Conservation (phyloP, 352 stramenopile species). For the Phytophthora pistaciae region DNA sequence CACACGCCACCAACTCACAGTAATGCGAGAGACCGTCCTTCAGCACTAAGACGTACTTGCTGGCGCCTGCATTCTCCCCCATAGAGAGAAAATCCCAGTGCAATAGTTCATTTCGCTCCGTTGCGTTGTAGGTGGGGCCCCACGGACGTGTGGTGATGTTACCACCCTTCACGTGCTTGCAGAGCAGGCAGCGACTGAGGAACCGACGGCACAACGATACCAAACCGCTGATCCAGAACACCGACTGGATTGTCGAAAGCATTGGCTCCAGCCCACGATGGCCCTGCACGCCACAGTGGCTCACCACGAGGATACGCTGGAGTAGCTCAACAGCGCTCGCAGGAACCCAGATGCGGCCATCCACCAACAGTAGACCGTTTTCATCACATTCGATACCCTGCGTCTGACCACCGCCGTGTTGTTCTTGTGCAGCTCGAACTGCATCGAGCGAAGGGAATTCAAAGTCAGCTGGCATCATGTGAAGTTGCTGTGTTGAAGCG, state of each 20-base stretch:
- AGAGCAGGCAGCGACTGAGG: slow-evolving; percentile 4
- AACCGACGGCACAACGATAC: not conserved
- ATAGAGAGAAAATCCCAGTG: slow-evolving; percentile 18
- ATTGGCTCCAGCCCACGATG: slow-evolving; percentile 14
- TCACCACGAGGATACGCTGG: not conserved
- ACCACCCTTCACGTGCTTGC: slow-evolving; percentile 25
- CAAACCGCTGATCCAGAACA: not conserved
- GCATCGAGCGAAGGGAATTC: no score
- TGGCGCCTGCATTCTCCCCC: not conserved
- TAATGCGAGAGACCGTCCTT: slow-evolving; percentile 23
- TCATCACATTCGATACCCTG: no score
- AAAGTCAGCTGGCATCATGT: no score
- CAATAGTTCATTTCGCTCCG: slow-evolving; percentile 10
- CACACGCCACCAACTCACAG: slow-evolving; percentile 20
- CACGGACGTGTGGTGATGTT: slow-evolving; percentile 3
- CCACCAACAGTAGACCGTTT: no score
- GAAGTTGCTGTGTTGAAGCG: no score
- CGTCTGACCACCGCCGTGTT: no score
- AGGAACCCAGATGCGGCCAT: not conserved
- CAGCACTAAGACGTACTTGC: slow-evolving; percentile 12
- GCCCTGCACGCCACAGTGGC: not conserved
- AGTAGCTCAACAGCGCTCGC: not conserved
- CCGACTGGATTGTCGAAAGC: not conserved
- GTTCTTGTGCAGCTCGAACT: no score
- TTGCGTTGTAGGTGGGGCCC: slow-evolving; percentile 1